These are phyloP conservation scores for Lactarius tabidus DNA, from an alignment of 768 basidiomycete genomes.

Conservation along the genomic window DNA sequence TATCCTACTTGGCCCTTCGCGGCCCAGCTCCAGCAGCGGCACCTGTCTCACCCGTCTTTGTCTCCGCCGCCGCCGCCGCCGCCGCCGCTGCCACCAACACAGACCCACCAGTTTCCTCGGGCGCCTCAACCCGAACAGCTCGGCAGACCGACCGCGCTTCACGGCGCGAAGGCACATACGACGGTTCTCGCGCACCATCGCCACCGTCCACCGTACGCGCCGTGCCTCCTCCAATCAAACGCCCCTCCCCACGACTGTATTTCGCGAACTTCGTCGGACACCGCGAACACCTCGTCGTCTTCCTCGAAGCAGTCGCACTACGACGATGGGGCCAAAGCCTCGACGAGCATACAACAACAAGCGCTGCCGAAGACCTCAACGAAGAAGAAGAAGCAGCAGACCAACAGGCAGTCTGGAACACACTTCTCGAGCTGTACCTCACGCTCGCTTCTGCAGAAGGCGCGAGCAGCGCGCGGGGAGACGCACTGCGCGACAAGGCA, in stretches of 20 bases:
- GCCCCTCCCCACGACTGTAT: constrained; percentile 79
- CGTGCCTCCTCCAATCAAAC: constrained; percentile 36
- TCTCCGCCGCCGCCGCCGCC: constrained; percentile 32
- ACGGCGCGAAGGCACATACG: constrained; percentile 38
- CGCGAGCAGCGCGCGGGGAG: constrained; percentile 24
- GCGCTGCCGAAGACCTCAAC: too few relatives aligned
- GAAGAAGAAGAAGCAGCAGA: constrained; percentile 47
- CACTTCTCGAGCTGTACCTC: constrained; percentile 89
- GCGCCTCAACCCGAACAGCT: constrained; percentile 15
- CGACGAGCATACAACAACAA: constrained; percentile 34
- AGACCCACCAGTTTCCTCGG: constrained; percentile 24
- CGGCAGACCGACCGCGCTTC: constrained; percentile 28
- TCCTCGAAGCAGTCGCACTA: constrained; percentile 81
- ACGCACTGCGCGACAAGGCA: constrained; percentile 56
- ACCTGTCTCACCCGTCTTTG: constrained; percentile 41
- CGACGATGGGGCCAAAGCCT: constrained; percentile 78
- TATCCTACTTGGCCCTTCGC: constrained; percentile 76
- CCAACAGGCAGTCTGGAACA: constrained; percentile 91
- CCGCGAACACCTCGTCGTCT: constrained; percentile 73
- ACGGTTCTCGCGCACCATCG: constrained; percentile 31
- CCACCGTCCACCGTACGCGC: constrained; percentile 29
- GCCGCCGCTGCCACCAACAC: constrained; percentile 31
- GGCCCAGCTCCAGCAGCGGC: constrained; percentile 42
- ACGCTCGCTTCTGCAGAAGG: constrained; percentile 41
- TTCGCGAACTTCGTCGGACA: constrained; percentile 96